These are phyloP conservation scores for Boletellus ananiceps DNA, from an alignment of 768 basidiomycete genomes.

Conservation along the genomic window DNA sequence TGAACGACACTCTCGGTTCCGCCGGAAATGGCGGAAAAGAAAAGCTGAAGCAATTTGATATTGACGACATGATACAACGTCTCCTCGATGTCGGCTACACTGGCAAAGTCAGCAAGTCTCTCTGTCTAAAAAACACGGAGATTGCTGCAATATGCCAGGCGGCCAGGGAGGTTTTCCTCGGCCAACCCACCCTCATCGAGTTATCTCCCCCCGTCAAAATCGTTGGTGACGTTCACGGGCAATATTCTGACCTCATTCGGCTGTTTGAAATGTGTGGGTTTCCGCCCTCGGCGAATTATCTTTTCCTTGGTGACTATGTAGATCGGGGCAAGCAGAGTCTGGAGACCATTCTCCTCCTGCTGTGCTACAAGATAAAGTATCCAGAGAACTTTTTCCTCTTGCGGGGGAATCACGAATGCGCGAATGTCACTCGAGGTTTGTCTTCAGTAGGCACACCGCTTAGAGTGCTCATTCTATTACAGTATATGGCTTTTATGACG, in stretches of 20 bases:
- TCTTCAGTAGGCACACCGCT: conserved; percentile 8
- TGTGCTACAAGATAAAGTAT: conserved; percentile 99
- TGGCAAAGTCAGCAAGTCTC: conserved; percentile 95
- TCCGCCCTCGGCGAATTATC: conserved; percentile 94
- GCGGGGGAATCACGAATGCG: conserved; percentile 98
- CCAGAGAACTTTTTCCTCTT: conserved; percentile 99
- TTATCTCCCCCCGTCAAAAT: conserved; percentile 98
- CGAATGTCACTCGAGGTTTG: conserved; percentile 96
- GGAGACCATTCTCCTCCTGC: conserved; percentile 92
- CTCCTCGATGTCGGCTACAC: conserved; percentile 95
- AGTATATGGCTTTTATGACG: conserved; percentile 99
- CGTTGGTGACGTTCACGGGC: conserved; percentile 98
- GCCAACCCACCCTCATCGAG: conserved; percentile 95
- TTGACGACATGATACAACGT: conserved; percentile 97
- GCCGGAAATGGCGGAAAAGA: conserved; percentile 45
- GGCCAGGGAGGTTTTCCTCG: conserved; percentile 93
- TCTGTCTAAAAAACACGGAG: conserved; percentile 94
- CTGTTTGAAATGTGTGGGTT: conserved; percentile 99
- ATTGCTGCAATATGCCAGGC: conserved; percentile 92
- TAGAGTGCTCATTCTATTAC: conserved; percentile 12
- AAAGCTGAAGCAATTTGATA: conserved; percentile 72
- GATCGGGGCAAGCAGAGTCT: conserved; percentile 98
- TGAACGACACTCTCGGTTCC: conserved; percentile 29
- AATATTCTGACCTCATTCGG: conserved; percentile 97
- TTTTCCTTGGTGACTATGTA: conserved; percentile 98